Evolutionary conservation across 2,329 filamentous ascomycete genomes (phyloP), one percentile per base, ranked within the genome.

Genomic region (Uncinocarpus reesii): DNA sequence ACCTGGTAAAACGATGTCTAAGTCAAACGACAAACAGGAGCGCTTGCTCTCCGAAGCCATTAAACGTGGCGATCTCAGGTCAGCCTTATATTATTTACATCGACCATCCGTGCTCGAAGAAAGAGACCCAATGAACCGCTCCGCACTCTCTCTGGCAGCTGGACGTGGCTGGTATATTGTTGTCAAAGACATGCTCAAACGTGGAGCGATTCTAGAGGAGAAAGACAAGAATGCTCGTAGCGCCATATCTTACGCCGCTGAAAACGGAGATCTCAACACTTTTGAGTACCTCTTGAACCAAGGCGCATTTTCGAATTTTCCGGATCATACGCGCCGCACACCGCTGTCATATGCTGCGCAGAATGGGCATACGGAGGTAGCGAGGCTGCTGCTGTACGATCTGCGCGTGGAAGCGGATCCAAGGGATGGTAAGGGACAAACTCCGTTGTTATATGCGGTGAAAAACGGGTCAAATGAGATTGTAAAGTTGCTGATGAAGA

Each of bases 101-200:
- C 15, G 10, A 16, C 18, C 21, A 4, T 23, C 35, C 21, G n/a
- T 18, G 11, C n/a, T 35, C 28, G 8, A 40, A 8, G 35, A 23
- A 23, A 34, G 40, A 8, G 35, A 46, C 7, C 13, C 8, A 26
- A 34, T 7, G 7, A 34, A 46, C 11, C 21, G 28, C 24, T 34
- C 42, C 11, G 42, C 52, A 26, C 50, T 50, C 7, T 28, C 35
- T 3, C 35, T 32, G 3, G 52, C 53, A n/a, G 53, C 48, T 3
- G 3, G 7, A 21, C 20, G 23, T 2, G 54, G 54, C n/a, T 44
- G 52, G 34, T 41, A 43, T 26, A 31, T 24, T n/a, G 47, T 53
- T 20, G 49, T 54, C 7, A 41, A 40, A 8, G 24, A 43, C 16
- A 26, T 55, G 29, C 10, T 53, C 4, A 46, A 52, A 6, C 16